Evolutionary conservation across 2,329 filamentous ascomycete species (phyloP).

Genomic region (Aspergillus pseudoviridinutans): DNA sequence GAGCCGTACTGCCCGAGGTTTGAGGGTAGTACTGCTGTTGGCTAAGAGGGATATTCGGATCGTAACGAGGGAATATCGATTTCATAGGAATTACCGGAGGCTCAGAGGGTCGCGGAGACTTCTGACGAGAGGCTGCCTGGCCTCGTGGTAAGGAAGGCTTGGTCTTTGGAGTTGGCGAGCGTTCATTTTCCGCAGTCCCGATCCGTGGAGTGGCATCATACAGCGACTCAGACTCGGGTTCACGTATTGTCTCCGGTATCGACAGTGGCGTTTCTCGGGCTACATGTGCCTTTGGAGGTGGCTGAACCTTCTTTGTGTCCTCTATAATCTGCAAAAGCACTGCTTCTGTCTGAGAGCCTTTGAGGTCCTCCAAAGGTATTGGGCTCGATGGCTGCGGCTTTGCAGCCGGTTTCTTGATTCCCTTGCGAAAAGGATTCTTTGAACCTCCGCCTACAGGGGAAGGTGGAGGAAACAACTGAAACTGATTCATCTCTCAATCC

Average conservation of each 20-base stretch:
- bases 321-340: slow-evolving; percentile 38
- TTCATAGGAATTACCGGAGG: slow-evolving; percentile 38
- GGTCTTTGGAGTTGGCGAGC: not conserved
- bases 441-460: slow-evolving; percentile 25
- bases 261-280: slow-evolving; percentile 15
- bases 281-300: slow-evolving; percentile 20
- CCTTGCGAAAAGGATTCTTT: slow-evolving; percentile 34
- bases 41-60: slow-evolving; percentile 34
- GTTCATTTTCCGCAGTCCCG: slow-evolving; percentile 4
- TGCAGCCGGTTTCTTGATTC: slow-evolving; percentile 18
- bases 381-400: slow-evolving; percentile 22
- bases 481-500: slow-evolving; percentile 29
- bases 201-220: slow-evolving; percentile 11
- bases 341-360: slow-evolving; percentile 29
- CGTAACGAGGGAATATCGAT: slow-evolving; percentile 45
- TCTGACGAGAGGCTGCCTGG: slow-evolving; percentile 11
- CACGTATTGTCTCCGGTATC: slow-evolving; percentile 8
- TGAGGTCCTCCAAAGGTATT: slow-evolving; percentile 28
- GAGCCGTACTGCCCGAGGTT: slow-evolving; percentile 12
- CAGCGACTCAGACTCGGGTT: slow-evolving; percentile 13
- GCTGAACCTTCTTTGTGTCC: slow-evolving; percentile 28
- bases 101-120: slow-evolving; percentile 16
- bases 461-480: slow-evolving; percentile 40
- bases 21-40: slow-evolving; percentile 37
- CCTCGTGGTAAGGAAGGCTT: slow-evolving; percentile 9